These are phyloP conservation scores for Senecio squalidus DNA, from an alignment of 140 eudicot species.

Conservation along the genomic window DNA sequence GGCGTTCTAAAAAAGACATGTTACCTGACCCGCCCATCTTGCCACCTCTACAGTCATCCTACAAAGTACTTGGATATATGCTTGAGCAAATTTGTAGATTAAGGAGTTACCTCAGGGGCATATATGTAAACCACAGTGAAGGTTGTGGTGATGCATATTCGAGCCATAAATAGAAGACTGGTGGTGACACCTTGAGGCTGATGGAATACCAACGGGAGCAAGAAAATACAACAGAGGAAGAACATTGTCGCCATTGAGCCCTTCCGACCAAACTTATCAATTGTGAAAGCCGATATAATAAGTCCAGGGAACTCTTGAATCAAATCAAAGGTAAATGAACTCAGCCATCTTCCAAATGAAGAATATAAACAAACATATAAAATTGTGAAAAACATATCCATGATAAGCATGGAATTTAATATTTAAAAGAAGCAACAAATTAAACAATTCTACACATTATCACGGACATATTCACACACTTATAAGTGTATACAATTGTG, in stretches of 20 bases:
- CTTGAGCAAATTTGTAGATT: background rate
- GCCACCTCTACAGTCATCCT: background rate
- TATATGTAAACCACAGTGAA: conserved; percentile 62
- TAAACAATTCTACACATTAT: background rate
- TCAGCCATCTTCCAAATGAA: conserved; percentile 26
- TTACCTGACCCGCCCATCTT: no score
- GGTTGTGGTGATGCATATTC: conserved; percentile 63
- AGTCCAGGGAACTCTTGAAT: conserved; percentile 77
- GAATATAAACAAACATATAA: conserved; percentile 11
- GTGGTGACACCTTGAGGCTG: conserved; percentile 55
- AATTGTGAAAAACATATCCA: conserved; percentile 9
- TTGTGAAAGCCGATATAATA: conserved; percentile 50
- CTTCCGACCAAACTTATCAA: conserved; percentile 76
- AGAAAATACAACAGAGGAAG: conserved; percentile 47
- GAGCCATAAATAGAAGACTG: conserved; percentile 63
- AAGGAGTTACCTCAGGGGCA: conserved; percentile 61
- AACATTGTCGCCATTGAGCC: conserved; percentile 61
- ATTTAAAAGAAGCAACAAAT: background rate
- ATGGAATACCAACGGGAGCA: conserved; percentile 61
- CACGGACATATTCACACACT: background rate
- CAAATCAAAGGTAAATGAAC: conserved; percentile 27
- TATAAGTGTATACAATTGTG: background rate
- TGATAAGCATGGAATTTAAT: conserved; percentile 8
- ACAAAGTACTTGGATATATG: background rate
- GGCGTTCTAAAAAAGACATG: no score